Percentiles rank a stretch among this genome's conserved stretches.
phyloP scores from a whole-genome alignment of 148 eudicot genomes.

The Rhododendron henanense region DNA sequence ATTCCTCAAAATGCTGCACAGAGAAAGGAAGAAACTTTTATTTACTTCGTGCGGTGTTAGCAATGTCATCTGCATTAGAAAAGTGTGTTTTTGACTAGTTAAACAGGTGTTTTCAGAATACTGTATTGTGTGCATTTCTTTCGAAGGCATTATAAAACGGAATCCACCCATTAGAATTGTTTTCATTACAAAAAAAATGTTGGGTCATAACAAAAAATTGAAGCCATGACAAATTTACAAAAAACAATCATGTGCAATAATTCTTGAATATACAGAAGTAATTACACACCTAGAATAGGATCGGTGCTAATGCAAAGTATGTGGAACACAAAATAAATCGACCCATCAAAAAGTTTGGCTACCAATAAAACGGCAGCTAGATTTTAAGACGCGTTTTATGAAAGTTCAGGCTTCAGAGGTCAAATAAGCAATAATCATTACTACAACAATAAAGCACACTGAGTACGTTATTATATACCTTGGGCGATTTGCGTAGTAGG shows the following conservation, averaged over 20 bases:
- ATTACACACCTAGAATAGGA: background rate
- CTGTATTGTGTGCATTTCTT: background rate
- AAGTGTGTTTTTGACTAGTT: background rate
- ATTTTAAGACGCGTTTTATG: background rate
- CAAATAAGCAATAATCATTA: background rate
- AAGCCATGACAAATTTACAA: background rate
- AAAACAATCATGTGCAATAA: background rate
- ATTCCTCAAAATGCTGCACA: slow-evolving; percentile 76
- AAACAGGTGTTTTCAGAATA: background rate
- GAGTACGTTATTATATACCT: slow-evolving; percentile 37
- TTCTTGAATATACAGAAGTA: background rate
- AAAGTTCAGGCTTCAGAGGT: background rate
- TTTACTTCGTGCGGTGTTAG: background rate
- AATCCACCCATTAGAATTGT: background rate
- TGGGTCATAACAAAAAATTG: background rate
- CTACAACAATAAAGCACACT: background rate
- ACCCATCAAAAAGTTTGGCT: background rate
- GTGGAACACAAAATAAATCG: background rate
- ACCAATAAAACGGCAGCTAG: background rate
- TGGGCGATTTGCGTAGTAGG: slow-evolving; percentile 66
- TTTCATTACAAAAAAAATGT: background rate
- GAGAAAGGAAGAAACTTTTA: background rate
- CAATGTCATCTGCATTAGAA: background rate
- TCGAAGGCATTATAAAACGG: background rate
- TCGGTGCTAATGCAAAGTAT: background rate